Conservation (phyloP, 2,329 filamentous ascomycete genomes). For the Rhynchosporium graminicola region DNA sequence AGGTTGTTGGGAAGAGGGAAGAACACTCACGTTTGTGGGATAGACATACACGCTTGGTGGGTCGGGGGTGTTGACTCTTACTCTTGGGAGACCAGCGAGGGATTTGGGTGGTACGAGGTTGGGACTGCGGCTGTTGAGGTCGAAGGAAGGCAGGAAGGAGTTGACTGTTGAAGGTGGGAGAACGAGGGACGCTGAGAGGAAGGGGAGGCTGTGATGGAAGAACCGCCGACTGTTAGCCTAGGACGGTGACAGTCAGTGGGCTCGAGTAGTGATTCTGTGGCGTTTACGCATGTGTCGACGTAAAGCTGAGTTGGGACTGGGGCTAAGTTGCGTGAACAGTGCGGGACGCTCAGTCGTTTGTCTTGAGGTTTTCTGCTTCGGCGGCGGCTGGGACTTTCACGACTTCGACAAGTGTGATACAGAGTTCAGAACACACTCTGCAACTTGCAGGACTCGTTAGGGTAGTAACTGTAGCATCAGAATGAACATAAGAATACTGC, state of each 20-base stretch:
- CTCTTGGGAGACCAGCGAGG: slow-evolving; percentile 4
- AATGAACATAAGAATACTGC: background rate
- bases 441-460: too few species aligned
- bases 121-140: background rate
- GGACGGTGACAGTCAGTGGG: background rate
- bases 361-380: too few species aligned
- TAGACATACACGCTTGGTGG: slow-evolving; percentile 7
- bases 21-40: slow-evolving; percentile 8
- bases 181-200: background rate
- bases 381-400: too few species aligned
- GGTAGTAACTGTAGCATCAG: background rate
- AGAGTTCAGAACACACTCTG: too few species aligned
- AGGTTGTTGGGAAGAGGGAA: background rate
- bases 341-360: background rate
- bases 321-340: background rate
- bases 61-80: slow-evolving; percentile 9
- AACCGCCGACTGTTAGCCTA: background rate
- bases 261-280: slow-evolving; percentile 1
- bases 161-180: slow-evolving; percentile 11
- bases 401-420: too few species aligned
- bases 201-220: background rate
- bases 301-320: background rate
- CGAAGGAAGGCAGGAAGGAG: slow-evolving; percentile 6
- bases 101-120: background rate
- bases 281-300: background rate